Evolutionary conservation across 352 stramenopile genomes (phyloP).

Genomic region (Globisporangium alternatum): DNA sequence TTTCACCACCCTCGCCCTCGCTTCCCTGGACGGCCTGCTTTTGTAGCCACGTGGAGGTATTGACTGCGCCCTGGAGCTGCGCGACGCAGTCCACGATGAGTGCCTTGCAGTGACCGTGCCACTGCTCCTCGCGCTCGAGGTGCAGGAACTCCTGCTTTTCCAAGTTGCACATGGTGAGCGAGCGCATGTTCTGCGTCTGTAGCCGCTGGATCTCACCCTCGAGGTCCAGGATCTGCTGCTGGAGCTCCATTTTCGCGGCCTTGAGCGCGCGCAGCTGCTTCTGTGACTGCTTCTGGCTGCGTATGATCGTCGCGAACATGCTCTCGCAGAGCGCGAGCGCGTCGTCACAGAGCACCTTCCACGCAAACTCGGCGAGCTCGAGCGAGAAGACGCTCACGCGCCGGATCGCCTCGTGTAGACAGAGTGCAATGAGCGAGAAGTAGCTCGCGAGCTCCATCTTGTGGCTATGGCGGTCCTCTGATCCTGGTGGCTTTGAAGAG

Average conservation of each 20-base stretch:
- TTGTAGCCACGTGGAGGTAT: conserved; percentile 34
- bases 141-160: conserved; percentile 30
- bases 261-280: conserved; percentile 26
- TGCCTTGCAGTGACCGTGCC: conserved; percentile 47
- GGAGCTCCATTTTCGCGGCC: conserved; percentile 17
- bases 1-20: not conserved
- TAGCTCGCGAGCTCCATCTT: conserved; percentile 20
- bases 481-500: not conserved
- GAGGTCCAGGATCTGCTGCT: conserved; percentile 22
- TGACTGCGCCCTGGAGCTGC: conserved; percentile 17
- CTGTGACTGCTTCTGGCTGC: conserved; percentile 7
- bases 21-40: not conserved
- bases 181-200: conserved; percentile 38
- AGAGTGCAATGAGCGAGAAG: conserved; percentile 34
- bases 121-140: conserved; percentile 37
- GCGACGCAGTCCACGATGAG: conserved; percentile 33
- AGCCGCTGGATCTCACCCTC: conserved; percentile 36
- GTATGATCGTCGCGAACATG: conserved; percentile 15
- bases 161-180: conserved; percentile 27
- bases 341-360: conserved; percentile 27
- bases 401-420: conserved; percentile 35
- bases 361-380: conserved; percentile 31
- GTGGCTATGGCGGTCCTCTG: conserved; percentile 4
- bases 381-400: conserved; percentile 31
- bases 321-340: conserved; percentile 22